Evolutionary conservation across 345 rosid species (phyloP).

Genomic region (Salix koriyanagi): DNA sequence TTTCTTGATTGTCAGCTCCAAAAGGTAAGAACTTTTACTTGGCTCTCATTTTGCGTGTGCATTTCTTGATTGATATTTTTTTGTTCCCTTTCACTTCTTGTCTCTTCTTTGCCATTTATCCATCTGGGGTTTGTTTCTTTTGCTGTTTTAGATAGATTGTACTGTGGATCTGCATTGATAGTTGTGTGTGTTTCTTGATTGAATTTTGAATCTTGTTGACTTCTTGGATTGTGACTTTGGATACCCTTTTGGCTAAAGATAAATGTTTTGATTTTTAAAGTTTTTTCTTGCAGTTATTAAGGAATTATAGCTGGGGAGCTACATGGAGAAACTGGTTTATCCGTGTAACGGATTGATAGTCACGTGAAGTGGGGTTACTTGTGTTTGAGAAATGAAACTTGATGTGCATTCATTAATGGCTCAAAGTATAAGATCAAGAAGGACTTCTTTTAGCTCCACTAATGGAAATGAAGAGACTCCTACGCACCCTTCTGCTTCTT

Average conservation of each 20-base stretch:
- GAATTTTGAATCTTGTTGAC: background rate
- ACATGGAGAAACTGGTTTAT: background rate
- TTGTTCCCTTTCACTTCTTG: background rate
- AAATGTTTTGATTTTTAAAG: background rate
- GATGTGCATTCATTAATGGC: conserved; percentile 38
- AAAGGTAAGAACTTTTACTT: background rate
- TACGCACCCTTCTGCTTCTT: conserved; percentile 34
- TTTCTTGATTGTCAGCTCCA: background rate
- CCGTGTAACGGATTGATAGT: background rate
- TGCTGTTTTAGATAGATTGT: background rate
- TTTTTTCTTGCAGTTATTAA: background rate
- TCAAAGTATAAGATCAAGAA: conserved; percentile 44
- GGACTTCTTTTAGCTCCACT: conserved; percentile 51
- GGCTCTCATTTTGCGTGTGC: background rate
- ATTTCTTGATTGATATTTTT: background rate
- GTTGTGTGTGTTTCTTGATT: background rate
- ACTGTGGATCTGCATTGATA: background rate
- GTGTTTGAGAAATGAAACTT: conserved; percentile 26
- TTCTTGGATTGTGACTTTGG: background rate
- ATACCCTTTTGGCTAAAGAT: background rate
- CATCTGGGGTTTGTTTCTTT: background rate
- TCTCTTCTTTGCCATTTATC: background rate
- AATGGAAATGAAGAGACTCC: conserved; percentile 42
- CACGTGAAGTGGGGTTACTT: background rate
- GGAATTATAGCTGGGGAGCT: background rate